phyloP scores from a whole-genome alignment of 441 rosid genomes.

The Theobroma grandiflorum region DNA sequence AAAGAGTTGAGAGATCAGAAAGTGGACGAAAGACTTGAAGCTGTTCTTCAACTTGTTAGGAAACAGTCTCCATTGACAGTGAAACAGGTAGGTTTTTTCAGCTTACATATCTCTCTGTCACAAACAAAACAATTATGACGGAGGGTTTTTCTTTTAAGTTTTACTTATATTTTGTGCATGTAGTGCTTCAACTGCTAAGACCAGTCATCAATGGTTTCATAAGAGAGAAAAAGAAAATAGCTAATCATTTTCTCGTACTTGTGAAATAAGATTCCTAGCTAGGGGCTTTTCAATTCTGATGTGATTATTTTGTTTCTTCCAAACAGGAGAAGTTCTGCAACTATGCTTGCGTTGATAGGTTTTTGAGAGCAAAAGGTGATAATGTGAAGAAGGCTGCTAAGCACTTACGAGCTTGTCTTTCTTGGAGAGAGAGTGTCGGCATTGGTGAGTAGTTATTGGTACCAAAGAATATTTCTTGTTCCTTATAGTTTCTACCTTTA shows the following conservation, averaged over 20 bases:
- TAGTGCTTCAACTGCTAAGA: neutral
- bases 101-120: neutral
- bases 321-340: constrained; percentile 91
- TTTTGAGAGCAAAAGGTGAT: constrained; percentile 76
- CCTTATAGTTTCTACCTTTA: neutral
- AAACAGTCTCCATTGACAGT: constrained; percentile 76
- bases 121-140: neutral
- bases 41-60: constrained; percentile 66
- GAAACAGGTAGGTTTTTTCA: constrained; percentile 62
- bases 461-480: neutral
- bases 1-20: constrained; percentile 49
- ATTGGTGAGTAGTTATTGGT: constrained; percentile 49
- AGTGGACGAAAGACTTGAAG: constrained; percentile 48
- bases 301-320: neutral
- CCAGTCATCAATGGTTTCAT: neutral
- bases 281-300: neutral
- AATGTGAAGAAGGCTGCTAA: constrained; percentile 86
- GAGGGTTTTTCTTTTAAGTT: neutral
- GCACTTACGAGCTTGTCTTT: constrained; percentile 78
- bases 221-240: neutral
- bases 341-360: constrained; percentile 77
- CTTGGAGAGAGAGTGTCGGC: constrained; percentile 84
- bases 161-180: neutral
- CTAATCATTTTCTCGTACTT: neutral
- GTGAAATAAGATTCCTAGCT: neutral